Evolutionary conservation across 2,329 filamentous ascomycete species (phyloP).

Genomic region (Aspergillus japonicus): DNA sequence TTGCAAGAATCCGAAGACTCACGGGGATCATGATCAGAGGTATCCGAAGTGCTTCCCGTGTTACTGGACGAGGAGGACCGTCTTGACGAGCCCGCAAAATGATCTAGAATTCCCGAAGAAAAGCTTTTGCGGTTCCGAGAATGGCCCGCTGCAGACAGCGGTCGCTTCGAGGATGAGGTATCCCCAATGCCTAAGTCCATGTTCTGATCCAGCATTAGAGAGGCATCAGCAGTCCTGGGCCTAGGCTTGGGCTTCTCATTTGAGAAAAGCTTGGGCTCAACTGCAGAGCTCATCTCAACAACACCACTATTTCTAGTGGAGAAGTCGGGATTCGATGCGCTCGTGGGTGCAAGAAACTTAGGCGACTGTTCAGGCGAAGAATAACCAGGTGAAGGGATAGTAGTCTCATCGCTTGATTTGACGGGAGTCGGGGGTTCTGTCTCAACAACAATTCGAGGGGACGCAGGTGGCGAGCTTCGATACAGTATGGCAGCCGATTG

Average conservation of each 20-base stretch:
- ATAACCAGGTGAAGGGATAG: slow-evolving; percentile 61
- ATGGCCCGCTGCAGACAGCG: slow-evolving; percentile 41
- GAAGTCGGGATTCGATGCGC: slow-evolving; percentile 67
- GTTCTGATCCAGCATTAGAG: slow-evolving; percentile 31
- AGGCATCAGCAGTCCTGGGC: slow-evolving; percentile 47
- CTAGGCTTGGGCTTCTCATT: slow-evolving; percentile 31
- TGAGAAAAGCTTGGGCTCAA: slow-evolving; percentile 47
- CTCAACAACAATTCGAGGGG: slow-evolving; percentile 27
- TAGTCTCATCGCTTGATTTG: slow-evolving; percentile 13
- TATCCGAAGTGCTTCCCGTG: slow-evolving; percentile 32
- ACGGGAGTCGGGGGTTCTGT: slow-evolving; percentile 10
- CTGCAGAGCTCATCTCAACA: slow-evolving; percentile 49
- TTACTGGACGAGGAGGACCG: slow-evolving; percentile 31
- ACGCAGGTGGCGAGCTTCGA: slow-evolving; percentile 34
- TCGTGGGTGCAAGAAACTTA: slow-evolving; percentile 74
- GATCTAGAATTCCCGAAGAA: slow-evolving; percentile 29
- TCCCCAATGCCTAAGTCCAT: slow-evolving; percentile 18
- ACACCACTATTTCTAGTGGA: slow-evolving; percentile 67
- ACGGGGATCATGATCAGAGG: slow-evolving; percentile 28
- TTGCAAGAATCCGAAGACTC: slow-evolving; percentile 23
- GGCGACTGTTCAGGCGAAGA: slow-evolving; percentile 82
- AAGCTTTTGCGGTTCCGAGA: slow-evolving; percentile 32
- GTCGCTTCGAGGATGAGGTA: slow-evolving; percentile 35
- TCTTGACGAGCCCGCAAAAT: slow-evolving; percentile 24
- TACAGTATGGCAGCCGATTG: slow-evolving; percentile 33